Conservation (phyloP, 805 yeast species). For the Maudiozyma saulgeensis region DNA sequence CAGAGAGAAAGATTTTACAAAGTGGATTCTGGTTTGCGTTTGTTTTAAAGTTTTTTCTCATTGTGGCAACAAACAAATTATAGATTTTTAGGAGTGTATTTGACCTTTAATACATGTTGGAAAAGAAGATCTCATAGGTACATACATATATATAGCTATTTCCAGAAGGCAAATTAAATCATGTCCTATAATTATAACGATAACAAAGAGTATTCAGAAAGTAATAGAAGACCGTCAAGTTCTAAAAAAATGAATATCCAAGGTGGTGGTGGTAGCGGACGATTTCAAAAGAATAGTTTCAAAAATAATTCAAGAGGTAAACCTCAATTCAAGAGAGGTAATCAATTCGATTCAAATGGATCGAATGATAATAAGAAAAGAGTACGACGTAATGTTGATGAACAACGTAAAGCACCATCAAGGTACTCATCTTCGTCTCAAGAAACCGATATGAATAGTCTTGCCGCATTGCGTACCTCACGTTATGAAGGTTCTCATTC, state of each 20-base stretch:
- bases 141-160: neutral
- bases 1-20: too few species aligned
- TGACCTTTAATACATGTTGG: too few species aligned
- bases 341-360: neutral
- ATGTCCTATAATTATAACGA: neutral
- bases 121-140: neutral
- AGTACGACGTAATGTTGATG: neutral
- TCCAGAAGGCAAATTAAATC: neutral
- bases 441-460: too few species aligned
- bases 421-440: neutral
- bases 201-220: neutral
- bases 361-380: neutral
- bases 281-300: neutral
- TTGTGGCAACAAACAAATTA: too few species aligned
- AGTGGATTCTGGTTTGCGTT: too few species aligned
- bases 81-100: too few species aligned
- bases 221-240: neutral
- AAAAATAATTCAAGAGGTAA: neutral
- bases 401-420: neutral
- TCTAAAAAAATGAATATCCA: neutral
- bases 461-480: neutral
- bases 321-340: neutral
- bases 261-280: neutral
- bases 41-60: too few species aligned
- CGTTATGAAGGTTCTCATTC: conserved; percentile 4